Evolutionary conservation across 2,329 filamentous ascomycete species (phyloP).

Genomic region (Dactylella cylindrospora): DNA sequence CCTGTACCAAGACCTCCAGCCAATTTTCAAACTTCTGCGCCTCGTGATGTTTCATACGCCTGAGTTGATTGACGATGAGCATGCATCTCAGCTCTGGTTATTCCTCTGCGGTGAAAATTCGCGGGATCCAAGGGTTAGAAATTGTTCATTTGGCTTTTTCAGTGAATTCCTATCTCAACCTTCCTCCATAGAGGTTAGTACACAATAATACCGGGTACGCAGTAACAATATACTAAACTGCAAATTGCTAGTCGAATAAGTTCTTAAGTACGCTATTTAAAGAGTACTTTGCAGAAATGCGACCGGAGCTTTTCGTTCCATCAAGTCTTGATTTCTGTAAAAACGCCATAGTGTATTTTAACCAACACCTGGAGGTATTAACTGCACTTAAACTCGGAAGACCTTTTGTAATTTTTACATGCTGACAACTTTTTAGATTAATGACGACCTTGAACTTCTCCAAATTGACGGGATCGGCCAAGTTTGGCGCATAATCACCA

Average conservation of each 20-base stretch:
- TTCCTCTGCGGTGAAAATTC: constrained; percentile 34
- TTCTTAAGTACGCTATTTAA: constrained; percentile 44
- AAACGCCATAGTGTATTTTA: constrained; percentile 48
- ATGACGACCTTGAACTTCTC: constrained; percentile 52
- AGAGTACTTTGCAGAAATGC: constrained; percentile 47
- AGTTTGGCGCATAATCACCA: constrained; percentile 80
- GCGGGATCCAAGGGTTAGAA: constrained; percentile 28
- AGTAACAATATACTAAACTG: constrained; percentile 19
- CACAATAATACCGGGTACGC: constrained; percentile 18
- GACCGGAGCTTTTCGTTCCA: constrained; percentile 46
- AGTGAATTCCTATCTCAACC: constrained; percentile 39
- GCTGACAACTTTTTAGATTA: constrained; percentile 10
- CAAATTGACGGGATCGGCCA: constrained; percentile 65
- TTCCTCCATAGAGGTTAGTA: constrained; percentile 31
- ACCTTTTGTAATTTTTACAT: background rate
- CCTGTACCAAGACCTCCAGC: constrained; percentile 39
- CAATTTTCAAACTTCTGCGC: constrained; percentile 38
- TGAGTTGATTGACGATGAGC: constrained; percentile 28
- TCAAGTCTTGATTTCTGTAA: constrained; percentile 47
- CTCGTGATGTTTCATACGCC: constrained; percentile 38
- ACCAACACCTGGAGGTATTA: constrained; percentile 42
- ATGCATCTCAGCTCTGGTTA: constrained; percentile 24
- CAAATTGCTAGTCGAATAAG: constrained; percentile 16
- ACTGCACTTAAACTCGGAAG: background rate
- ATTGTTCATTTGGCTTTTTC: constrained; percentile 40